Conservation (phyloP, 2,329 filamentous ascomycete genomes). For the Alternaria ethzedia region DNA sequence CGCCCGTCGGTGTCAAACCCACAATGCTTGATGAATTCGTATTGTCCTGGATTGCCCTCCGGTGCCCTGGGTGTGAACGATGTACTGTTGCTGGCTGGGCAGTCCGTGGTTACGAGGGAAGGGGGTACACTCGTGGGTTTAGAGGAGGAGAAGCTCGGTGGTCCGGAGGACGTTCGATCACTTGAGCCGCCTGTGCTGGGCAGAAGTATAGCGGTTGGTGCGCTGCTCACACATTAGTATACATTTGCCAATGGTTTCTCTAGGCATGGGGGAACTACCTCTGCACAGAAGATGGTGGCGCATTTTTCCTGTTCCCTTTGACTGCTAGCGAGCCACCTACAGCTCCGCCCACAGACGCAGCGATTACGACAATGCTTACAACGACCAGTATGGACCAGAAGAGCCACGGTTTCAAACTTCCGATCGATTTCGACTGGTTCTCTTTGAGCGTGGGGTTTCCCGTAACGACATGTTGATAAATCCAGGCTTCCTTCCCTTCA, state of each 20-base stretch:
- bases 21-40: neutral
- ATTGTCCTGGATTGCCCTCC: neutral
- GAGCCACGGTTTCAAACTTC: slow-evolving; percentile 2
- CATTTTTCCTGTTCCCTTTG: neutral
- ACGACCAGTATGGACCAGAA: neutral
- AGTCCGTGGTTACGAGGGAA: neutral
- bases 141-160: neutral
- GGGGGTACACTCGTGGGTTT: neutral
- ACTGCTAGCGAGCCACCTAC: neutral
- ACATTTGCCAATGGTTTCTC: neutral
- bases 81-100: neutral
- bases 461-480: neutral
- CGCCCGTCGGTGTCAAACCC: neutral
- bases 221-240: neutral
- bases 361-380: neutral
- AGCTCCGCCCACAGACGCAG: neutral
- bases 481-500: neutral
- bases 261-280: neutral
- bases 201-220: neutral
- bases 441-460: neutral
- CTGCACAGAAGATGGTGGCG: neutral
- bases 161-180: neutral
- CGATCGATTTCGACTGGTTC: slow-evolving; percentile 10
- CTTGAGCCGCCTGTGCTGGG: neutral
- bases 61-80: neutral